Conservation (phyloP, 2,329 filamentous ascomycete genomes). For the Epichloe elymi region DNA sequence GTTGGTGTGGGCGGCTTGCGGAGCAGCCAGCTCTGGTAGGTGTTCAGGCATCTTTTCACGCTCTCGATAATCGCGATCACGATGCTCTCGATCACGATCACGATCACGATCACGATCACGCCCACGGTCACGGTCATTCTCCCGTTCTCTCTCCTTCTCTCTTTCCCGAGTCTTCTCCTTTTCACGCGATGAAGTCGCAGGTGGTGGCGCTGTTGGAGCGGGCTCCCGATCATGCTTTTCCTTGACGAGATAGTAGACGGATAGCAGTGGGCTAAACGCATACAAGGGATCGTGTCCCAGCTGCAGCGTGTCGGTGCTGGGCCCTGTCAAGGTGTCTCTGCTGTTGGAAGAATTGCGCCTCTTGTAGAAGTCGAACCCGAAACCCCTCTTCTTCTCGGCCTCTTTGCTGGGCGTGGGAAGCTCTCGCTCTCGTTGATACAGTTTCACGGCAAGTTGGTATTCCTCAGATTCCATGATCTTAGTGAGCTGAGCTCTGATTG, state of each 20-base stretch:
- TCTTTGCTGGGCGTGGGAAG: conserved; percentile 43
- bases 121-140: conserved; percentile 16
- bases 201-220: conserved; percentile 32
- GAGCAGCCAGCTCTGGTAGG: conserved; percentile 64
- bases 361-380: conserved; percentile 94
- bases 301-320: conserved; percentile 76
- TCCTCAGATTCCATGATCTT: conserved; percentile 87
- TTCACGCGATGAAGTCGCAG: conserved; percentile 16
- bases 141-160: conserved; percentile 12
- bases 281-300: conserved; percentile 80
- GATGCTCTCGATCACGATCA: conserved; percentile 8
- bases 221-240: conserved; percentile 82
- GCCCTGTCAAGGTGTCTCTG: conserved; percentile 69
- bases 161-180: not conserved
- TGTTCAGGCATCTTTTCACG: conserved; percentile 26
- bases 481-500: conserved; percentile 68
- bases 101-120: conserved; percentile 2
- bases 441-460: conserved; percentile 72
- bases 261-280: conserved; percentile 82
- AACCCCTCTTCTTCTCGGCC: conserved; percentile 73
- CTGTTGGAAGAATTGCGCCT: conserved; percentile 80
- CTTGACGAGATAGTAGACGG: conserved; percentile 89
- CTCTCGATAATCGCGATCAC: conserved; percentile 16
- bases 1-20: conserved; percentile 83
- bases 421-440: conserved; percentile 55